phyloP scores from a whole-genome alignment of 163 green algal genomes.

The Chloroidium sp. region DNA sequence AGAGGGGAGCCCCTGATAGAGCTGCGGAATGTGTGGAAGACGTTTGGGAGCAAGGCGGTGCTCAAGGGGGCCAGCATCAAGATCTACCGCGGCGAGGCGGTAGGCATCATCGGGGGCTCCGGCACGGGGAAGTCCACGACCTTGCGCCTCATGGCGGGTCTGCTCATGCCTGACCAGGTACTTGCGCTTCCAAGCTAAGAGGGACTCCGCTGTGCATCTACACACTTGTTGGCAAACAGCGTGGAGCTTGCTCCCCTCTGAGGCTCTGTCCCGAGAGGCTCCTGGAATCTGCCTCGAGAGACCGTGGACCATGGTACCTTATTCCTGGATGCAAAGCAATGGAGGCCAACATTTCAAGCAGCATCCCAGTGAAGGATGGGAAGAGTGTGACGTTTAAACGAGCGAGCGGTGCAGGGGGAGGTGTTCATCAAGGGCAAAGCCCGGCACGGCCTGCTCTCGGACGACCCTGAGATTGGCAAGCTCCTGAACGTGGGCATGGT shows the following conservation, averaged over 20 bases:
- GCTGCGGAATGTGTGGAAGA: constrained; percentile 86
- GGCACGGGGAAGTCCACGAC: constrained; percentile 97
- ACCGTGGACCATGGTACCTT: too few species aligned
- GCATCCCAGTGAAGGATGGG: too few species aligned
- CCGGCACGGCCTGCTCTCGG: constrained; percentile 68
- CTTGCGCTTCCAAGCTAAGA: too few species aligned
- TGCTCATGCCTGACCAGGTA: constrained; percentile 83
- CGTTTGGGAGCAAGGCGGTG: constrained; percentile 91
- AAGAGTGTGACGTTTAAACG: too few species aligned
- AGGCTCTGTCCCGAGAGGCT: too few species aligned
- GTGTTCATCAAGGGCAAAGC: constrained; percentile 78
- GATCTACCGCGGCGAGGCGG: constrained; percentile 87
- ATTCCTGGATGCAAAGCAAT: too few species aligned
- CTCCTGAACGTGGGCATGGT: constrained; percentile 79
- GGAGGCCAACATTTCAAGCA: too few species aligned
- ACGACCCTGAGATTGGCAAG: constrained; percentile 45
- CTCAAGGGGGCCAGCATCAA: constrained; percentile 86
- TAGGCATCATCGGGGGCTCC: constrained; percentile 94
- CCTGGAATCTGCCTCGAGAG: too few species aligned
- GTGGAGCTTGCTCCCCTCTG: too few species aligned
- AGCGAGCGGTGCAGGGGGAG: constrained; percentile 48
- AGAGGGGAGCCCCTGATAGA: constrained; percentile 75
- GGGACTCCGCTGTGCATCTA: too few species aligned
- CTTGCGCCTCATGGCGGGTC: constrained; percentile 87
- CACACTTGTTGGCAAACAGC: too few species aligned